A percentile compares a stretch with the other conserved stretches of the same genome.
These are phyloP conservation scores for Moniliophthora roreri DNA, from an alignment of 1,284 basidiomycete genomes.

Conservation along the genomic window DNA sequence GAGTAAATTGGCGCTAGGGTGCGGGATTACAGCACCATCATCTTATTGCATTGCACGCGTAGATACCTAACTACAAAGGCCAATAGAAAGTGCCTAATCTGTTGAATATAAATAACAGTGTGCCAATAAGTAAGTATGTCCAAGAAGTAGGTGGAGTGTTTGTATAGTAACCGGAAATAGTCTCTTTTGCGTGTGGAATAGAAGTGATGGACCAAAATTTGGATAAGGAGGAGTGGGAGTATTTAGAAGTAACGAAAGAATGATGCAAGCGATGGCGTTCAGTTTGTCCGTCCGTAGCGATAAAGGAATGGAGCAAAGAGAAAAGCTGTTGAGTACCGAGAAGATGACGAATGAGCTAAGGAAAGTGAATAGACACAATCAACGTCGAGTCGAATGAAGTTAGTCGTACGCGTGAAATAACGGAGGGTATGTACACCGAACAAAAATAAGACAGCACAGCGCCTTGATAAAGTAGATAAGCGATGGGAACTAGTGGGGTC, in stretches of 20 bases:
- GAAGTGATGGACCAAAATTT: not conserved
- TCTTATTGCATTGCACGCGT: no score
- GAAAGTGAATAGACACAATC: not conserved
- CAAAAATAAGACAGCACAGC: no score
- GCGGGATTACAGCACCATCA: no score
- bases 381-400: not conserved
- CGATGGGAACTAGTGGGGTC: no score
- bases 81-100: no score
- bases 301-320: not conserved
- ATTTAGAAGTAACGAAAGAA: no score
- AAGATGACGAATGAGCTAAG: not conserved
- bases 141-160: constrained; percentile 7
- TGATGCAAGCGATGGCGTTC: not conserved
- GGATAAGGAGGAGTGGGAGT: not conserved
- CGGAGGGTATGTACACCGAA: not conserved
- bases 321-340: not conserved
- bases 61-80: no score
- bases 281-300: not conserved
- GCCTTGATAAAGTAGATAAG: no score
- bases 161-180: not conserved
- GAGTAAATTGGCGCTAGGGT: not conserved
- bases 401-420: not conserved
- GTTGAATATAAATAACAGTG: constrained; percentile 10
- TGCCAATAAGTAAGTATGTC: constrained; percentile 8
- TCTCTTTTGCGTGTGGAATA: not conserved